Base-by-base conservation (phyloP, 805 yeast genomes). In the Kuraishia cidri region DNA sequence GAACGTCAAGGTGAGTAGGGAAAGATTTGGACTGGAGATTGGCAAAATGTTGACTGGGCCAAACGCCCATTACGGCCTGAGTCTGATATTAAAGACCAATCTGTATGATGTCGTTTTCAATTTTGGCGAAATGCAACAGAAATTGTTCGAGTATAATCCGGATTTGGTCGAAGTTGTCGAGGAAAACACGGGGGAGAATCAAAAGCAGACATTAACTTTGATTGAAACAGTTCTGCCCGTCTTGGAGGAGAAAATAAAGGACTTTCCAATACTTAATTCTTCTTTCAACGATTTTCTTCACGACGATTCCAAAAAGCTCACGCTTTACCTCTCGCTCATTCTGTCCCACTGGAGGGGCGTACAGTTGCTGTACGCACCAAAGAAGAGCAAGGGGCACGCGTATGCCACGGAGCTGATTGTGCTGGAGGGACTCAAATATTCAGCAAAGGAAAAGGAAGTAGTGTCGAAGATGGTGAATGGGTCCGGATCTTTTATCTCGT, bases 21-120 rank as follows among this genome's bases (percentile, higher is more conserved):
- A 92, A 53, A 66, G 98, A 41, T 75, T 92, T 12, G 97, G 96
- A 3, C 76, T 73, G 5, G 98, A 92, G 48, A 54, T 88, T 31
- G 77, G 69, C 29, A 92, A 92, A 53, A 80, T 80, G 25, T 58
- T 90, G n/a, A 54, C 56, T n/a, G 73, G 87, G 5, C 48, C 58
- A 6, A 66, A 78, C 44, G 83, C 88, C 0, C 53, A 64, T 0
- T 66, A 72, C 38, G 95, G 92, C 0, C 54, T 87, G 36, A 53
- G 63, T 15, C 52, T 82, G 37, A 62, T 88, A 24, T 67, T 67
- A 30, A 59, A 65, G 24, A 72, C 76, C 10, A 63, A 64, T 1
- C 60, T 87, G 24, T 72, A 68, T 22, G 68, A 70, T 12, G 65
- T 72, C 8, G 69, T 87, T 3, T 83, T 87, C 52, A 60, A 59